phyloP scores from a whole-genome alignment of 306 rosid genomes.

The Biancaea sappan region DNA sequence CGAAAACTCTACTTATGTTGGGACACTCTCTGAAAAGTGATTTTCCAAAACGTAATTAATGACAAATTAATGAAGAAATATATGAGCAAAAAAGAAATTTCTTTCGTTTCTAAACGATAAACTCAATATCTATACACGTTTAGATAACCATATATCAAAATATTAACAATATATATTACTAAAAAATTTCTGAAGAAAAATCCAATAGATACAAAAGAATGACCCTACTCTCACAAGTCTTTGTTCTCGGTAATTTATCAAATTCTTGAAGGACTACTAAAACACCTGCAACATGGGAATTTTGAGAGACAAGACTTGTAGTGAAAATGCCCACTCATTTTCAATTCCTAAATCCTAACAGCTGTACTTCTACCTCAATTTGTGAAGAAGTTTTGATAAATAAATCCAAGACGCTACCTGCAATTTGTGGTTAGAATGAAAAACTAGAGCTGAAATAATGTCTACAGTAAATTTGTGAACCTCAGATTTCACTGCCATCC shows the following conservation, averaged over 20 bases:
- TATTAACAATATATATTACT: neutral
- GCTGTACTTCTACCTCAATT: constrained; percentile 31
- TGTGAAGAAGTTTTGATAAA: constrained; percentile 73
- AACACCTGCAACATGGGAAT: neutral
- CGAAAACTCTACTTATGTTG: neutral
- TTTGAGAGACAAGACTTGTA: neutral
- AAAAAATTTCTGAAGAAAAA: neutral
- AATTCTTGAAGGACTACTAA: neutral
- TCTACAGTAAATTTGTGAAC: constrained; percentile 72
- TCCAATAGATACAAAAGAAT: neutral
- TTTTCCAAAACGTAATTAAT: neutral
- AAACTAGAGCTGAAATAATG: constrained; percentile 57
- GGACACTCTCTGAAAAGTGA: neutral
- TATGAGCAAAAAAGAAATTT: neutral
- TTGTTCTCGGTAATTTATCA: neutral
- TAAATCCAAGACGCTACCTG: constrained; percentile 67
- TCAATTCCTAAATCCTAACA: constrained; percentile 23
- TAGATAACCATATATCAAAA: neutral
- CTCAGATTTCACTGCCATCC: constrained; percentile 74
- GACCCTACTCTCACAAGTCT: neutral
- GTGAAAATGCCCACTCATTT: neutral
- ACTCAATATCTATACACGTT: neutral
- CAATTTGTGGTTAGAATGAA: constrained; percentile 55
- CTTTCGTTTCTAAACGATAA: neutral
- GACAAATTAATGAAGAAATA: neutral